Percentiles rank a stretch among this genome's conserved stretches.
Conservation (phyloP, 345 rosid species). For the Gossypioides kirkii region DNA sequence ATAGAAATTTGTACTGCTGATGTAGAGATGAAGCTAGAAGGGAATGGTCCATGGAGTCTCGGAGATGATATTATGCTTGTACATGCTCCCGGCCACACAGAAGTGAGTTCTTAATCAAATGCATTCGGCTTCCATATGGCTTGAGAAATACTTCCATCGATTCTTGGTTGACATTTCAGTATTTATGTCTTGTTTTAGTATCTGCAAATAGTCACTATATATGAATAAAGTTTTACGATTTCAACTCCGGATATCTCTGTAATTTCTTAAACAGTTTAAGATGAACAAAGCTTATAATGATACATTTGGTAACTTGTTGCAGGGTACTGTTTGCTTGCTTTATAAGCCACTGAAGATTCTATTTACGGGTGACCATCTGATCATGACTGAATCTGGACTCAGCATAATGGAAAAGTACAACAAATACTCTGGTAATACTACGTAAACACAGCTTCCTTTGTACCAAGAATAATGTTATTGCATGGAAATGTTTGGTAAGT, state of each 20-base stretch:
- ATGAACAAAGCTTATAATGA: not conserved
- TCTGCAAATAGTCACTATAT: not conserved
- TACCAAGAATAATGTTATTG: not conserved
- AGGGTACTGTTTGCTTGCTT: constrained; percentile 38
- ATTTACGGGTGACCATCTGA: constrained; percentile 38
- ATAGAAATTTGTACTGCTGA: constrained; percentile 41
- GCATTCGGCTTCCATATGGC: not conserved
- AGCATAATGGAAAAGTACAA: constrained; percentile 31
- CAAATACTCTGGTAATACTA: constrained; percentile 23
- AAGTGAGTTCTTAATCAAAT: constrained; percentile 31
- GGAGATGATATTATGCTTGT: constrained; percentile 42
- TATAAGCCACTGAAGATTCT: constrained; percentile 28
- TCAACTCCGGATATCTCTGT: not conserved
- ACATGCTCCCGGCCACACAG: constrained; percentile 55
- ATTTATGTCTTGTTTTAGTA: not conserved
- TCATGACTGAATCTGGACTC: constrained; percentile 25
- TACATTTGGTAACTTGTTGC: constrained; percentile 7
- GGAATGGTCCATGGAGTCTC: constrained; percentile 61
- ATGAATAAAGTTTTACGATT: not conserved
- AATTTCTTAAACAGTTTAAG: not conserved
- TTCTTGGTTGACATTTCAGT: not conserved
- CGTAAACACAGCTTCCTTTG: not conserved
- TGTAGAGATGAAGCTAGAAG: constrained; percentile 55
- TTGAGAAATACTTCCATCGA: not conserved
- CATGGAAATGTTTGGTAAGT: not conserved